Evolutionary conservation across 169 alveolate species (phyloP).

Genomic region (Theileria annulata): DNA sequence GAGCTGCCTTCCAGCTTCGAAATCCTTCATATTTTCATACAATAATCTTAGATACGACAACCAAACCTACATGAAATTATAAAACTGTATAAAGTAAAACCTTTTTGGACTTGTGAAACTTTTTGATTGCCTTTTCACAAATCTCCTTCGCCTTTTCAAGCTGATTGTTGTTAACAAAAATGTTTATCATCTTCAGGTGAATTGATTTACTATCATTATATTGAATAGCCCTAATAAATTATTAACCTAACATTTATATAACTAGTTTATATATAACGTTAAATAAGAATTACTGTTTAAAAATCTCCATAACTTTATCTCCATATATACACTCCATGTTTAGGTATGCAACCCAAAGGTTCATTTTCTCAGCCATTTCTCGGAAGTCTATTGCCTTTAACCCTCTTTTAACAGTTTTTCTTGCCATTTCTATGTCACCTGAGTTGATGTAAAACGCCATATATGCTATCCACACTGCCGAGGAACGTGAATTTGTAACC

Average conservation of each 20-base stretch:
- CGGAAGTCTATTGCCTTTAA: slow-evolving; percentile 76
- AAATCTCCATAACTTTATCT: slow-evolving; percentile 69
- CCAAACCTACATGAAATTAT: slow-evolving; percentile 42
- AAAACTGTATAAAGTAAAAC: slow-evolving; percentile 20
- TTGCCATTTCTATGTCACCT: slow-evolving; percentile 77
- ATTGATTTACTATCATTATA: slow-evolving; percentile 70
- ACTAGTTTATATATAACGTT: not conserved
- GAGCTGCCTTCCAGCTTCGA: slow-evolving; percentile 60
- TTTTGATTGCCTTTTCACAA: slow-evolving; percentile 68
- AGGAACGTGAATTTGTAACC: slow-evolving; percentile 47
- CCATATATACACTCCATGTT: slow-evolving; percentile 84
- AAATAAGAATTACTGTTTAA: slow-evolving; percentile 33
- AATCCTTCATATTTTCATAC: slow-evolving; percentile 50
- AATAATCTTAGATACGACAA: slow-evolving; percentile 42
- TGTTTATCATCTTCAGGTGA: slow-evolving; percentile 67
- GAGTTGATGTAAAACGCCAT: slow-evolving; percentile 79
- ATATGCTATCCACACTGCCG: slow-evolving; percentile 69
- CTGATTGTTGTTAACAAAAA: slow-evolving; percentile 61
- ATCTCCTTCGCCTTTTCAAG: slow-evolving; percentile 67
- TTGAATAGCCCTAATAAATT: slow-evolving; percentile 56
- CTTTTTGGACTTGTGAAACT: slow-evolving; percentile 73
- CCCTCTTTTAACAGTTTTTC: slow-evolving; percentile 80
- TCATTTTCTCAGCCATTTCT: slow-evolving; percentile 74
- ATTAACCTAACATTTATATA: not conserved
- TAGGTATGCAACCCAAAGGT: slow-evolving; percentile 80